These are phyloP conservation scores for Hyphopichia buzzinii DNA, from an alignment of 1,139 yeast species.

Conservation along the genomic window DNA sequence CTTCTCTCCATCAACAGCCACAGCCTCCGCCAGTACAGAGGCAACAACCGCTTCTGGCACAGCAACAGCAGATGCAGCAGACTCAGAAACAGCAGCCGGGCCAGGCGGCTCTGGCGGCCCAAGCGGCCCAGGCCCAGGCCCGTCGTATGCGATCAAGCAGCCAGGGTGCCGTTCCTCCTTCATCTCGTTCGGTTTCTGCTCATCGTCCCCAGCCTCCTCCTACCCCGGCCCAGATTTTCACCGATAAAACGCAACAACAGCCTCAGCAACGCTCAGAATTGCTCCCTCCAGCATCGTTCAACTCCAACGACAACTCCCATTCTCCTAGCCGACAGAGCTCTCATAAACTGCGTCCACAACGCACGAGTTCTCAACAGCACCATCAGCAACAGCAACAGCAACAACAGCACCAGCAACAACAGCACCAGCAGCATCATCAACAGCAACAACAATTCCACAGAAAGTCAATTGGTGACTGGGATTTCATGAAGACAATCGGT, in stretches of 20 bases:
- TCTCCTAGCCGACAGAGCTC: conserved; percentile 5
- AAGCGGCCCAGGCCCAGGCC: not conserved
- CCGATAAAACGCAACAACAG: conserved; percentile 7
- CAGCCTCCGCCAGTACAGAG: conserved; percentile 6
- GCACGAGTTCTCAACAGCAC: conserved; percentile 8
- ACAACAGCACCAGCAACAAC: conserved; percentile 9
- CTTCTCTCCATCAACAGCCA: conserved; percentile 17
- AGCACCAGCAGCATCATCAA: conserved; percentile 15
- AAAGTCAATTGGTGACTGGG: conserved; percentile 95
- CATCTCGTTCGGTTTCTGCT: not conserved
- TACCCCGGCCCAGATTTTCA: conserved; percentile 4
- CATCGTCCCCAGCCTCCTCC: conserved; percentile 8
- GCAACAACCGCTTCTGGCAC: conserved; percentile 7
- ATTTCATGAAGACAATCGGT: conserved; percentile 89
- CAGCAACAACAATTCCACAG: conserved; percentile 65
- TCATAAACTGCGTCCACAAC: not conserved
- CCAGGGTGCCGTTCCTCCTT: conserved; percentile 3
- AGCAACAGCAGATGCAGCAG: conserved; percentile 7
- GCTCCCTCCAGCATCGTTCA: conserved; percentile 24
- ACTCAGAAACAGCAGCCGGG: conserved; percentile 3
- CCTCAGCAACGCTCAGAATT: conserved; percentile 12
- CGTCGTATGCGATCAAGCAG: conserved; percentile 3
- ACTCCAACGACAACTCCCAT: conserved; percentile 12
- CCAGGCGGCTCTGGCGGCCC: not conserved
- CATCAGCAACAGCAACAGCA: conserved; percentile 9